phyloP scores from a whole-genome alignment of 1,284 basidiomycete species.

The Termitomyces sp. region DNA sequence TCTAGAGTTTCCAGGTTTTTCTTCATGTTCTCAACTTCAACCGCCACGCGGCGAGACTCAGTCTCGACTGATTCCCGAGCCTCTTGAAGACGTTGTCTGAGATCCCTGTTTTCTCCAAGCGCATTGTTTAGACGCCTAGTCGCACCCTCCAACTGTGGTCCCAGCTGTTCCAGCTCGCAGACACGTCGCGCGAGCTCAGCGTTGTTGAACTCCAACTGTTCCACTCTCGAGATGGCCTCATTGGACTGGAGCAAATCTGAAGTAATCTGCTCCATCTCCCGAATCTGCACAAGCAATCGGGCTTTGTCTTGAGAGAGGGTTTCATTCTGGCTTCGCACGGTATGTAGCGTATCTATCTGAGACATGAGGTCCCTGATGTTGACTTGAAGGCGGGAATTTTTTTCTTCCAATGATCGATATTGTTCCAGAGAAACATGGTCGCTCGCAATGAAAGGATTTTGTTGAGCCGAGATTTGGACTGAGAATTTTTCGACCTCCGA shows the following conservation, averaged over 20 bases:
- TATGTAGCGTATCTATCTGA: conserved; percentile 6
- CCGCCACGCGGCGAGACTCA: conserved; percentile 2
- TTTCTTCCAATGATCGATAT: conserved; percentile 5
- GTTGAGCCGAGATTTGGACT: not conserved
- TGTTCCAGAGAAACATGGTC: conserved; percentile 1
- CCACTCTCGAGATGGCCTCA: conserved; percentile 14
- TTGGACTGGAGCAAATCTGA: conserved; percentile 26
- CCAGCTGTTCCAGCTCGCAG: conserved; percentile 21
- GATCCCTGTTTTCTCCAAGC: conserved; percentile 21
- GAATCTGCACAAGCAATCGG: conserved; percentile 22
- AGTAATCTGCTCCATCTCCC: conserved; percentile 30
- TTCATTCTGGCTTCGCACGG: conserved; percentile 16
- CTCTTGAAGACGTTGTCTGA: conserved; percentile 16
- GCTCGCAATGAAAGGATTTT: not conserved
- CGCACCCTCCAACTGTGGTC: conserved; percentile 19
- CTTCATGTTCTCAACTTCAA: conserved; percentile 10
- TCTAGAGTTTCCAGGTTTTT: conserved; percentile 15
- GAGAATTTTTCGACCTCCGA: conserved; percentile 1
- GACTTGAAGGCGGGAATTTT: conserved; percentile 10
- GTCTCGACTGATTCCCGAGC: conserved; percentile 14
- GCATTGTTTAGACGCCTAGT: conserved; percentile 21
- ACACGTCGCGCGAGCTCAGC: conserved; percentile 19
- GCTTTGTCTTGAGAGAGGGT: conserved; percentile 23
- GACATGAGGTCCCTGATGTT: conserved; percentile 11
- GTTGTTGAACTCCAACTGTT: conserved; percentile 24